Percentiles rank a stretch among this genome's conserved stretches.
Conservation (phyloP, 192 early-diverging fungal genomes). For the Umbelopsis sp. region DNA sequence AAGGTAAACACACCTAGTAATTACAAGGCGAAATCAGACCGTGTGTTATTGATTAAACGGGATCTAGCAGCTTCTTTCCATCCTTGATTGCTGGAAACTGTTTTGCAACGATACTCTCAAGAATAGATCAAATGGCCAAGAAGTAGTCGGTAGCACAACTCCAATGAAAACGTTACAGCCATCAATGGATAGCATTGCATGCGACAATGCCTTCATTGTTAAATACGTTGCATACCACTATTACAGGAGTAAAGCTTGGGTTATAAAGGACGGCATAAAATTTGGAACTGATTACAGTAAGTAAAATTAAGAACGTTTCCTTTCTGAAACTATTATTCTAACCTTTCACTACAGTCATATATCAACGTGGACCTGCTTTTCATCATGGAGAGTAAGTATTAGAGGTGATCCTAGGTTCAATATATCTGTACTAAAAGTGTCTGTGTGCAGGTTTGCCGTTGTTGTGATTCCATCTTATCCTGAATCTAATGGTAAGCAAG, state of each 20-base stretch:
- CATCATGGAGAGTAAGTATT: slow-evolving; percentile 10
- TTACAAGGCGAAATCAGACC: neutral
- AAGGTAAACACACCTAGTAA: slow-evolving; percentile 15
- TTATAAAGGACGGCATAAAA: slow-evolving; percentile 80
- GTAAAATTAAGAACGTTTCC: neutral
- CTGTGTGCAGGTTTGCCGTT: neutral
- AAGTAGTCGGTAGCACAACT: neutral
- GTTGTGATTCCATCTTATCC: neutral
- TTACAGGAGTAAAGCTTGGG: slow-evolving; percentile 82
- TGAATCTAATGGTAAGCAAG: neutral
- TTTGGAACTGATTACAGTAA: slow-evolving; percentile 80
- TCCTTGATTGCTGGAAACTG: slow-evolving; percentile 44
- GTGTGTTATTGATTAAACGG: neutral
- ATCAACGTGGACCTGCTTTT: slow-evolving; percentile 6
- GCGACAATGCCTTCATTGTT: slow-evolving; percentile 54
- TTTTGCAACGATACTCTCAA: slow-evolving; percentile 5
- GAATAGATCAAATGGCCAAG: neutral
- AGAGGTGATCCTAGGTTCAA: neutral
- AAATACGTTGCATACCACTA: slow-evolving; percentile 82
- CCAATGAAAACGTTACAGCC: neutral
- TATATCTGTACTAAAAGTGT: neutral
- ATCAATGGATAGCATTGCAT: neutral
- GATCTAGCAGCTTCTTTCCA: slow-evolving; percentile 23
- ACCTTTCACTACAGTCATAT: neutral
- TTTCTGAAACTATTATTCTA: neutral